phyloP scores from a whole-genome alignment of 768 basidiomycete species.

The Postia placenta region DNA sequence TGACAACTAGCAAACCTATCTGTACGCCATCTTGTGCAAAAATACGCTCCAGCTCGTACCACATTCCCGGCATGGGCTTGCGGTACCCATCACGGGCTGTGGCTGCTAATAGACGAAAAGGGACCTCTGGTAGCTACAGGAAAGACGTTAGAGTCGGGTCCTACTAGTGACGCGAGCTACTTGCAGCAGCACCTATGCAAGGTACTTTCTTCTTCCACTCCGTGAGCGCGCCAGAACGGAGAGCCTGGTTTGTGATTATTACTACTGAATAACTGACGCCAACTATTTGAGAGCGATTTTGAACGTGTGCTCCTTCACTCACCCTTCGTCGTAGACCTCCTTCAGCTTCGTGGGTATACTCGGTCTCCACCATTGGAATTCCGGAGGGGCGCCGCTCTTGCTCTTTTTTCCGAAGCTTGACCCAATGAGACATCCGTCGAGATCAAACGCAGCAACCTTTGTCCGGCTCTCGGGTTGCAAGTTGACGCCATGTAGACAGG shows the following conservation, averaged over 20 bases:
- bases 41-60: conserved; percentile 61
- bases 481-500: conserved; percentile 33
- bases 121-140: conserved; percentile 59
- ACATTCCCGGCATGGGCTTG: conserved; percentile 89
- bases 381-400: conserved; percentile 33
- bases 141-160: background rate
- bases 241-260: conserved; percentile 75
- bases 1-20: conserved; percentile 47
- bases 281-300: background rate
- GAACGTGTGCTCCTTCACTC: conserved; percentile 36
- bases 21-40: conserved; percentile 49
- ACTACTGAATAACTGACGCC: conserved; percentile 60
- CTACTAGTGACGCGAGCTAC: conserved; percentile 14
- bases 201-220: conserved; percentile 78
- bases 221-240: conserved; percentile 40
- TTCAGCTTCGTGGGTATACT: conserved; percentile 58
- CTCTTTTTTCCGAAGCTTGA: conserved; percentile 38
- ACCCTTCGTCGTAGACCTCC: conserved; percentile 47
- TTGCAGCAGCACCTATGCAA: conserved; percentile 55
- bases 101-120: conserved; percentile 77
- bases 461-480: conserved; percentile 33
- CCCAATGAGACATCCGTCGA: conserved; percentile 81
- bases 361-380: conserved; percentile 74
- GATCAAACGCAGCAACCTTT: conserved; percentile 78
- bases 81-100: conserved; percentile 67